These are phyloP conservation scores for Canariomyces notabilis DNA, from an alignment of 2,329 filamentous ascomycete species.

Conservation along the genomic window DNA sequence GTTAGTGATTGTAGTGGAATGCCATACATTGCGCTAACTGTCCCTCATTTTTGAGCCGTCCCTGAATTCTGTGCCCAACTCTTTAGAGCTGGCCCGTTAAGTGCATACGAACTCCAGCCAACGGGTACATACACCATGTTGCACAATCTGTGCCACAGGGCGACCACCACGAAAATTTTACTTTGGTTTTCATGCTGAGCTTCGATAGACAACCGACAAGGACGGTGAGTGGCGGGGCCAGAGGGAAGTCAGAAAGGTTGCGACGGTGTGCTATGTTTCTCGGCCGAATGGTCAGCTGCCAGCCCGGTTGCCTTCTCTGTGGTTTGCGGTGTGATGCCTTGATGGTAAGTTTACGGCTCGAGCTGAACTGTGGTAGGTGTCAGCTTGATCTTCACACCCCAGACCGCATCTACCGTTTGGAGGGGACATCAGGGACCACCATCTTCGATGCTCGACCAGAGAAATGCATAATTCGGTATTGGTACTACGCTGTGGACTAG, in stretches of 20 bases:
- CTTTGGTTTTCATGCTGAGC: not conserved
- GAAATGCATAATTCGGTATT: not conserved
- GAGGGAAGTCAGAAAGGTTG: not conserved
- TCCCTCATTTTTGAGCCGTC: no score
- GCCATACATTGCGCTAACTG: no score
- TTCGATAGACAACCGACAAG: not conserved
- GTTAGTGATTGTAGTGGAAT: no score
- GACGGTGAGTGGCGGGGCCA: not conserved
- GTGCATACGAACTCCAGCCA: no score
- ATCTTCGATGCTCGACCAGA: not conserved
- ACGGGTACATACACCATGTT: no score
- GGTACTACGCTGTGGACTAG: no score
- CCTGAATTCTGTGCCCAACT: no score
- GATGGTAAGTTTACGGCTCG: not conserved
- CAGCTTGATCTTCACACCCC: conserved; percentile 1
- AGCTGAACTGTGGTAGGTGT: conserved; percentile 1
- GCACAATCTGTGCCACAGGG: conserved; percentile 5
- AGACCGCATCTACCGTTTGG: not conserved
- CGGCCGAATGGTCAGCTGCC: conserved; percentile 12
- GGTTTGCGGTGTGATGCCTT: not conserved
- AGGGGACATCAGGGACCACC: not conserved
- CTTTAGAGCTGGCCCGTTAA: no score
- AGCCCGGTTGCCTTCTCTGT: conserved; percentile 7
- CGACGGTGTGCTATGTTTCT: conserved; percentile 11
- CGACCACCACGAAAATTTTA: conserved; percentile 2